Evolutionary conservation across 2,329 filamentous ascomycete genomes (phyloP), one percentile per base, ranked within the genome.

Genomic region (Aspergillus felis): DNA sequence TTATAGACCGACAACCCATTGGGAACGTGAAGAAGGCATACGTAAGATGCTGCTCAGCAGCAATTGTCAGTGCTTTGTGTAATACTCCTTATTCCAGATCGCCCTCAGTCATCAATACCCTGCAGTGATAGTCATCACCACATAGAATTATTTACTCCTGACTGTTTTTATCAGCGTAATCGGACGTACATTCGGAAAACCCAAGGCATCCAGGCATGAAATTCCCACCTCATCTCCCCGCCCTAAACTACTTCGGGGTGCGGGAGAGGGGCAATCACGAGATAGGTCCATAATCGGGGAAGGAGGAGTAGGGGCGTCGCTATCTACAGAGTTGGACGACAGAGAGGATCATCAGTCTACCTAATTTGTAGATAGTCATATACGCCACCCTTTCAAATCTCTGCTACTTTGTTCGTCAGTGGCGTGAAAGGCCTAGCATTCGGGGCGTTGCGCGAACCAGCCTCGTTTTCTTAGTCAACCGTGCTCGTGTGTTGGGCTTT

Each of bases 261-360:
- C 22, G 24, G 48, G 48, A 56, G 63, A 65, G 63, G 64, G 64
- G 64, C 59, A 65, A 57, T 62, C 61, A 64, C 62, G 63, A 56
- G 58, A 60, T 59, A 57, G 51, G 51, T 32, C 50, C 53, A 50
- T 53, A 38, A 57, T 55, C 57, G n/a, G 20, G 10, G 42, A n/a
- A 46, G 32, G 32, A 46, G 9, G 20, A 44, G n/a, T 9, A 46
- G 3, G n/a, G 24, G 24, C 22, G 22, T 27, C 44, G 14, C 24
- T 5, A 47, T 47, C 44, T 17, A 47, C 22, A 27, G 14, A 17
- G 32, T 7, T 17, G 32, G 32, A 25, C 44, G 6, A 47, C 44
- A 7, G 24, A 9, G 20, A 44, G 12, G 20, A 44, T 44, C n/a
- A n/a, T n/a, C n/a, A n/a, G n/a, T 44, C 41, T 24, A 44, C 17